Conservation (phyloP, 2,329 filamentous ascomycete species). For the Ceratocystis eucalypticola region DNA sequence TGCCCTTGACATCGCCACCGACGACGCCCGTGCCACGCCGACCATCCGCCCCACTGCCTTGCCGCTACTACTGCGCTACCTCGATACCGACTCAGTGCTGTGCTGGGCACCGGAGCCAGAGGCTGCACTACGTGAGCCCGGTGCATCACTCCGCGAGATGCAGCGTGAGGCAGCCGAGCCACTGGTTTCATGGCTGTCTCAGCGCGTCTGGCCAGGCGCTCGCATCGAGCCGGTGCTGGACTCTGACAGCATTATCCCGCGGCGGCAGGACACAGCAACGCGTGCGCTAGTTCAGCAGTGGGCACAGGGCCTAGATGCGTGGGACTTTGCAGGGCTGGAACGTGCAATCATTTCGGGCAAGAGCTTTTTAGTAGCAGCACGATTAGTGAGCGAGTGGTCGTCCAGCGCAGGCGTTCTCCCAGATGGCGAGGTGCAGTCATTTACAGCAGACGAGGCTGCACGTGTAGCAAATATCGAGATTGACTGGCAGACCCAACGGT, state of each 20-base stretch:
- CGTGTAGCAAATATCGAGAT: constrained; percentile 71
- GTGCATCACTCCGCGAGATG: constrained; percentile 48
- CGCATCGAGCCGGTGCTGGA: constrained; percentile 71
- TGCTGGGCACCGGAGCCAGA: constrained; percentile 62
- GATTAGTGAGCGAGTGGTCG: constrained; percentile 80
- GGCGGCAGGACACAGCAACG: constrained; percentile 59
- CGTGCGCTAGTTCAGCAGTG: constrained; percentile 64
- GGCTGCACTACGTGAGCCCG: constrained; percentile 29
- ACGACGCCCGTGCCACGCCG: constrained; percentile 39
- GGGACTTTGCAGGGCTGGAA: constrained; percentile 79
- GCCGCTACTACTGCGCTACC: constrained; percentile 62
- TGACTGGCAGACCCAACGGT: constrained; percentile 74
- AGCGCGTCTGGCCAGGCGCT: constrained; percentile 70
- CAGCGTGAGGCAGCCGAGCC: constrained; percentile 58
- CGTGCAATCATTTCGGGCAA: constrained; percentile 73
- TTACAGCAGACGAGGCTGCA: constrained; percentile 73
- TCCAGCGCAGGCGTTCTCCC: constrained; percentile 40
- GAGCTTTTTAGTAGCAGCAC: constrained; percentile 62
- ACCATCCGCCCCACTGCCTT: constrained; percentile 52
- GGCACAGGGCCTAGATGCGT: constrained; percentile 57
- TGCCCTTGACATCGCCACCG: constrained; percentile 63
- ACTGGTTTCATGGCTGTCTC: constrained; percentile 57
- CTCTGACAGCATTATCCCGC: constrained; percentile 59
- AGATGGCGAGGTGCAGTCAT: constrained; percentile 31
- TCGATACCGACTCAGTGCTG: constrained; percentile 82